Evolutionary conservation across 1,284 basidiomycete species (phyloP), one percentile per base, ranked within the genome.

Genomic region (Cryptococcus sp.): DNA sequence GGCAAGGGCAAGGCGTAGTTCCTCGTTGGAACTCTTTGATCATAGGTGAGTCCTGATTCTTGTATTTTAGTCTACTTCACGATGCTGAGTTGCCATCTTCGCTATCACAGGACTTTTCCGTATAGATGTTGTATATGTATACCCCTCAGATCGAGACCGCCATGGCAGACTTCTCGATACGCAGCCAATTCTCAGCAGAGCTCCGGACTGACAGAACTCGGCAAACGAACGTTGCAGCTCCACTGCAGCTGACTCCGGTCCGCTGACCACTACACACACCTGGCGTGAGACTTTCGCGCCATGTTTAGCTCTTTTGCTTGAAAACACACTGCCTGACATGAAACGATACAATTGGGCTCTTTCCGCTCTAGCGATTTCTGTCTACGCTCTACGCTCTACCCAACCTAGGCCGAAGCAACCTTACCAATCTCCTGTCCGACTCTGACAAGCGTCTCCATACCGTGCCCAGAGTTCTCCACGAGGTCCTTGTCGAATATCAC

Each of bases 391-490:
- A 27, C 19, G 15, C 16, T 27, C 30, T 19, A 47, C 41, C 20
- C 35, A 8, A 42, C 45, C 35, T 39, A 19, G 52, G 52, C 23
- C 39, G 35, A 39, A 39, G 39, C 56, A n/a, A 64, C 64, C 35
- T 65, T 68, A 23, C 66, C 77, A 57, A 81, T 77, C 64, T 75
- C 75, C 67, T 78, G 79, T 15, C 81, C 81, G 7, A 88, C 88
- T 76, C 85, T 84, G 40, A 92, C 82, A 6, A 89, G 77, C 19
- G 88, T 90, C 78, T 92, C 90, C 51, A 88, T 81, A 19, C 82
- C 80, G 54, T 81, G 77, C 53, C 79, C 67, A 38, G 88, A 88
- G 64, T 85, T 86, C 41, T 75, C 66, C 39, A 86, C 60, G 52
- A 93, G 71, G 72, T 92, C 90, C 8, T 82, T 76, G 67, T 93